Conservation (phyloP, 106 monocot species). For the Platanthera zijinensis region DNA sequence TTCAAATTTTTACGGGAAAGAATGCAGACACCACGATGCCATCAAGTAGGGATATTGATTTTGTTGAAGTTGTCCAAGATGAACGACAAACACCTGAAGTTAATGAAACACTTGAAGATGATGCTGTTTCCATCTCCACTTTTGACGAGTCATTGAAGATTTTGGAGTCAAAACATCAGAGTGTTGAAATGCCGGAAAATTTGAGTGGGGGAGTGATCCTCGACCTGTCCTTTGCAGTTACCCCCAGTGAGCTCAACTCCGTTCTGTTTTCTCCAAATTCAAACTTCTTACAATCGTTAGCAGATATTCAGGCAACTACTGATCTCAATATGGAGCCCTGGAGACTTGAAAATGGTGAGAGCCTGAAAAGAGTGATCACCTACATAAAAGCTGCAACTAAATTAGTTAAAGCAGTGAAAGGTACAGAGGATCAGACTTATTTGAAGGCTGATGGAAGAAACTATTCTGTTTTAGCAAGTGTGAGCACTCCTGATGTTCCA, state of each 20-base stretch:
- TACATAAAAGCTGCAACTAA: constrained; percentile 74
- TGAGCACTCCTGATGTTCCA: constrained; percentile 85
- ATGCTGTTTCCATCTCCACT: constrained; percentile 18
- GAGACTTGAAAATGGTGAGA: constrained; percentile 30
- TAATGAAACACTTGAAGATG: constrained; percentile 22
- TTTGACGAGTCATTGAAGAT: constrained; percentile 53
- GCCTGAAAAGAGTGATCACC: constrained; percentile 50
- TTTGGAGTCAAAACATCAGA: constrained; percentile 55
- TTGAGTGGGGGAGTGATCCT: constrained; percentile 70
- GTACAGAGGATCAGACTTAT: constrained; percentile 73
- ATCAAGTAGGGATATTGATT: constrained; percentile 18
- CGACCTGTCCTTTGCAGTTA: constrained; percentile 54
- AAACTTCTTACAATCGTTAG: constrained; percentile 34
- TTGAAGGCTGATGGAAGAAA: constrained; percentile 68
- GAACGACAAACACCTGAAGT: constrained; percentile 10
- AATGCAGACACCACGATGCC: constrained; percentile 6
- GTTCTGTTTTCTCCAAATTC: constrained; percentile 67
- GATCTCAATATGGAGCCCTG: constrained; percentile 40
- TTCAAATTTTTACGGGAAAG: constrained; percentile 35
- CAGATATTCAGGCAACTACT: constrained; percentile 60
- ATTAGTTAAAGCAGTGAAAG: constrained; percentile 69
- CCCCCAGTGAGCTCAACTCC: constrained; percentile 47
- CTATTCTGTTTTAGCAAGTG: constrained; percentile 62
- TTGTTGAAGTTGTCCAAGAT: constrained; percentile 6
- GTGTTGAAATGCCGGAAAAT: constrained; percentile 51